phyloP scores from a whole-genome alignment of 768 basidiomycete species.

The Lactarius quietus region DNA sequence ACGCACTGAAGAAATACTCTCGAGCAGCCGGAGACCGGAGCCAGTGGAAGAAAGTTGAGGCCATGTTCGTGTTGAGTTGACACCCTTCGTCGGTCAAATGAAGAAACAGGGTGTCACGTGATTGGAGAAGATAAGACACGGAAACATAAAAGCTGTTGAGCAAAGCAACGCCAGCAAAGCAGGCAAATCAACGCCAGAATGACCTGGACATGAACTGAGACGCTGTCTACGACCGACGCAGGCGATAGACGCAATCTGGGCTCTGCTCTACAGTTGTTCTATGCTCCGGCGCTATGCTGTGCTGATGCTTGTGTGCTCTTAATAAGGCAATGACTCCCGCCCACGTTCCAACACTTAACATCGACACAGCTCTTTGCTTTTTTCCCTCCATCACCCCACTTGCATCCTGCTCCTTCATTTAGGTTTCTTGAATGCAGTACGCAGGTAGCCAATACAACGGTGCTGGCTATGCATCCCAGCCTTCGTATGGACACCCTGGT shows the following conservation, averaged over 20 bases:
- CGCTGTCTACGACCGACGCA: neutral
- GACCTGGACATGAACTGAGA: neutral
- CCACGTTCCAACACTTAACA: constrained; percentile 20
- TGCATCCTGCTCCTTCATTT: neutral
- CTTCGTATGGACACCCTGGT: constrained; percentile 9
- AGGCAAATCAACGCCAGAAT: neutral
- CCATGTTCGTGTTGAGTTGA: constrained; percentile 43
- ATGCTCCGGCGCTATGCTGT: neutral
- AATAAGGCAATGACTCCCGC: constrained; percentile 25
- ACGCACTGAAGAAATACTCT: constrained; percentile 93
- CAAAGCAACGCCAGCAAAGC: neutral
- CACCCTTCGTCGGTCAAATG: too few species aligned
- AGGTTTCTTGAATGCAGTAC: constrained; percentile 18
- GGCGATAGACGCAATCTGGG: neutral
- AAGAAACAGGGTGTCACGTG: neutral
- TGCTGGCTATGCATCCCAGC: constrained; percentile 7
- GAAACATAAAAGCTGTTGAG: neutral
- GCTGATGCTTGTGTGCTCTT: neutral
- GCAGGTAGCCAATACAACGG: constrained; percentile 15
- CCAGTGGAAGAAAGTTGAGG: constrained; percentile 86
- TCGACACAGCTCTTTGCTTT: constrained; percentile 4
- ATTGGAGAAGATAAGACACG: neutral
- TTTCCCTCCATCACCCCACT: constrained; percentile 12
- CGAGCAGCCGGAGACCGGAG: constrained; percentile 85
- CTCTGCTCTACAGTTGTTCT: neutral